Evolutionary conservation across 306 rosid genomes (phyloP).

Genomic region (Rosa chinensis): DNA sequence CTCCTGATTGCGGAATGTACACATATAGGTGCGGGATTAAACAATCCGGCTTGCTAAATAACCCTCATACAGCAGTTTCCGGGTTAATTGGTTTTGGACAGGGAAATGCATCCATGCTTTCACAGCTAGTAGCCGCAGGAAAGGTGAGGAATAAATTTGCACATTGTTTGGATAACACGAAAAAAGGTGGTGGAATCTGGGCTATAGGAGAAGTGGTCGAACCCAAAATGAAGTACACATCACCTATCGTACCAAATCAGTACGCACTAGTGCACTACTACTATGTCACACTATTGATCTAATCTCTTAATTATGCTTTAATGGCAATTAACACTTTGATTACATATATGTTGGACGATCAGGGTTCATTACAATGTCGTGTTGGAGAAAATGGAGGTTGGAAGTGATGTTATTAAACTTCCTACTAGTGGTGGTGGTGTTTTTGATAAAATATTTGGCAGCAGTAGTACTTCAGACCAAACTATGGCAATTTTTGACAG

Average conservation of each 20-base stretch:
- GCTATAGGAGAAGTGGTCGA: slow-evolving; percentile 82
- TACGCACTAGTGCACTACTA: slow-evolving; percentile 31
- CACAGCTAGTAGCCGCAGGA: slow-evolving; percentile 83
- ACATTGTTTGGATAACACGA: slow-evolving; percentile 78
- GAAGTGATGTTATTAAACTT: slow-evolving; percentile 49
- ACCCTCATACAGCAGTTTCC: slow-evolving; percentile 56
- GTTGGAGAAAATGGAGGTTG: slow-evolving; percentile 77
- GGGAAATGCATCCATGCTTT: slow-evolving; percentile 78
- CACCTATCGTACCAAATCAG: slow-evolving; percentile 62
- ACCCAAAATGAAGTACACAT: slow-evolving; percentile 52
- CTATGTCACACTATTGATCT: not conserved
- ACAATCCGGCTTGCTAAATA: slow-evolving; percentile 61
- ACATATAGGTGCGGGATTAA: slow-evolving; percentile 65
- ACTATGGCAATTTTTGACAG: slow-evolving; percentile 82
- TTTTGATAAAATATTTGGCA: slow-evolving; percentile 29
- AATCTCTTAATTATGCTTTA: not conserved
- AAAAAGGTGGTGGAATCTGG: slow-evolving; percentile 81
- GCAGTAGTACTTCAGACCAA: slow-evolving; percentile 32
- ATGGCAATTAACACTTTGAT: not conserved
- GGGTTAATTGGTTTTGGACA: slow-evolving; percentile 97
- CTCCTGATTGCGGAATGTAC: not conserved
- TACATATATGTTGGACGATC: slow-evolving; percentile 1
- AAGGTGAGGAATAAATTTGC: slow-evolving; percentile 77
- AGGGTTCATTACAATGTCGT: slow-evolving; percentile 65
- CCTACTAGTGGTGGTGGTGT: slow-evolving; percentile 38